Conservation (phyloP, 768 basidiomycete genomes). For the Fomitopsis serialis region DNA sequence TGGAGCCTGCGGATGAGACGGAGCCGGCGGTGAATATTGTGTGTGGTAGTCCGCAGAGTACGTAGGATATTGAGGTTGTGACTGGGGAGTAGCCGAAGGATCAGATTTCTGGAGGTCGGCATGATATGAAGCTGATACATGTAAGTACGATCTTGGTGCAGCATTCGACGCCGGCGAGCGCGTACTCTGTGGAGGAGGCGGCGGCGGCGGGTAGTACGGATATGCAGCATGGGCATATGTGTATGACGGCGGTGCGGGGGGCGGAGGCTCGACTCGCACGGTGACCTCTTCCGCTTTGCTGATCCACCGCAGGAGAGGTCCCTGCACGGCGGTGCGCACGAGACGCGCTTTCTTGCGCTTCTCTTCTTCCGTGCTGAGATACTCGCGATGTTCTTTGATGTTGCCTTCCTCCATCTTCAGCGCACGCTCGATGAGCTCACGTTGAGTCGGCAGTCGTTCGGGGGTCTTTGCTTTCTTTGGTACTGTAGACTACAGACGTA, state of each 20-base stretch:
- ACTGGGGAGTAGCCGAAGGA: not conserved
- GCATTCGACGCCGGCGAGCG: not conserved
- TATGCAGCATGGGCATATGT: not conserved
- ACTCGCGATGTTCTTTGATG: slow-evolving; percentile 70
- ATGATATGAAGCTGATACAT: not conserved
- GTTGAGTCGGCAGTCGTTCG: slow-evolving; percentile 60
- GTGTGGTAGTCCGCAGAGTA: not conserved
- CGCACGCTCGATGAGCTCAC: slow-evolving; percentile 78
- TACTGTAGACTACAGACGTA: slow-evolving; percentile 29
- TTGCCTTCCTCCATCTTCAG: slow-evolving; percentile 88
- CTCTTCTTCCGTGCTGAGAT: slow-evolving; percentile 77
- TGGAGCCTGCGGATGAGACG: not conserved
- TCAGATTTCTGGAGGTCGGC: not conserved
- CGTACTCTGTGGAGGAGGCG: not conserved
- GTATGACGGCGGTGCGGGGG: slow-evolving; percentile 9
- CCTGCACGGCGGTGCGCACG: slow-evolving; percentile 55
- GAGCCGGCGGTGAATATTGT: not conserved
- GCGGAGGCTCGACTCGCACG: slow-evolving; percentile 33
- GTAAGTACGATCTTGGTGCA: not conserved
- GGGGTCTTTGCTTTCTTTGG: slow-evolving; percentile 58
- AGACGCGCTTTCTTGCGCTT: slow-evolving; percentile 65
- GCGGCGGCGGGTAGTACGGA: not conserved
- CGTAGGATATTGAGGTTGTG: slow-evolving; percentile 22
- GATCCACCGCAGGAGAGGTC: slow-evolving; percentile 68
- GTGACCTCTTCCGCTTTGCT: slow-evolving; percentile 58